Conservation (phyloP, 2,329 filamentous ascomycete genomes). For the Emergomyces pasteurianus region DNA sequence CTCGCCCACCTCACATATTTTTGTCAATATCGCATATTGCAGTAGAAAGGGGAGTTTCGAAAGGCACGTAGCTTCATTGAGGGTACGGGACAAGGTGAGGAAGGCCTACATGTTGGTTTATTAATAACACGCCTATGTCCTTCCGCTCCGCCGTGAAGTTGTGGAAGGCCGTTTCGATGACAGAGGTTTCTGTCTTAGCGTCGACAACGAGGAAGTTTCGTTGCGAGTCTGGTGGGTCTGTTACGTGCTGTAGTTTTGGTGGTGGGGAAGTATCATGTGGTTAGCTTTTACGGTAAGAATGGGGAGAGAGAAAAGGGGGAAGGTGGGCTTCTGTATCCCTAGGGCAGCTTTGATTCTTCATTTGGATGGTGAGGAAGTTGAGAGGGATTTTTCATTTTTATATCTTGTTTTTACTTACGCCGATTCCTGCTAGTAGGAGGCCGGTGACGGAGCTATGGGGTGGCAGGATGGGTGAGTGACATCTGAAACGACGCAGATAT, state of each 20-base stretch:
- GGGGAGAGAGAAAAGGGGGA: neutral
- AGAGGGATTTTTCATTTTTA: neutral
- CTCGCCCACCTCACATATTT: neutral
- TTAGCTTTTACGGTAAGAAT: neutral
- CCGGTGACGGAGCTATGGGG: constrained; percentile 76
- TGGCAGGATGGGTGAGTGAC: neutral
- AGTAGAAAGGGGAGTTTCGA: neutral
- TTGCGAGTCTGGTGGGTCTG: constrained; percentile 71
- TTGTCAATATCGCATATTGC: neutral
- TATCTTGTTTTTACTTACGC: constrained; percentile 45
- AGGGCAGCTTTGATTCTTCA: neutral
- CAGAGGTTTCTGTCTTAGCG: constrained; percentile 73
- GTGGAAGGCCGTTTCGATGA: constrained; percentile 85
- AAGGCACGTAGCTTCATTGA: neutral
- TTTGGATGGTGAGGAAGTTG: neutral
- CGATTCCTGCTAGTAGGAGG: constrained; percentile 86
- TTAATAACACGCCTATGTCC: constrained; percentile 90
- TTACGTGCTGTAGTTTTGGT: constrained; percentile 59
- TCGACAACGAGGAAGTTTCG: constrained; percentile 99
- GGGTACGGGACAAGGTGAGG: constrained; percentile 15
- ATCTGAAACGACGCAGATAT: constrained; percentile 1
- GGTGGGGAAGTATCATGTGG: neutral
- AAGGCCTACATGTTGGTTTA: constrained; percentile 81
- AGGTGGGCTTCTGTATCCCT: neutral
- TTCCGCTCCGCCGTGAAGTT: constrained; percentile 80